A percentile compares a stretch with the other conserved stretches of the same genome.
These are phyloP conservation scores for Ceratocystis diversiconidia DNA, from an alignment of 2,329 filamentous ascomycete genomes.

Conservation along the genomic window DNA sequence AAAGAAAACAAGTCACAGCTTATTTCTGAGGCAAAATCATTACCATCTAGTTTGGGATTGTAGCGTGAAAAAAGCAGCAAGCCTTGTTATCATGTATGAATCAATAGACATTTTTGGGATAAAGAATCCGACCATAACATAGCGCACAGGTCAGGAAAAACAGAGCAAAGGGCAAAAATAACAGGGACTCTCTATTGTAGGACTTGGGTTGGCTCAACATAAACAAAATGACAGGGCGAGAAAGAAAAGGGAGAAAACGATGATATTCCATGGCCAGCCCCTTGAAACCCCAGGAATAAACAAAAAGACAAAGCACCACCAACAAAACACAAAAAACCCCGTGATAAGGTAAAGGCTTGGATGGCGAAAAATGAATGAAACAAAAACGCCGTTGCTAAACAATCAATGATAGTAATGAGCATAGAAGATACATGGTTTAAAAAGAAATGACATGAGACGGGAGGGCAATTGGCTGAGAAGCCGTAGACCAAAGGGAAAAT, in stretches of 20 bases:
- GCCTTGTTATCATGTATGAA: no score
- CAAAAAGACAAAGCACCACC: background rate
- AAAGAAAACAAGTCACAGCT: background rate
- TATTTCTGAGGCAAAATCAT: background rate
- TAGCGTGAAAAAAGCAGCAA: no score
- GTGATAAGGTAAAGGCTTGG: background rate
- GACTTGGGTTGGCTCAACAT: background rate
- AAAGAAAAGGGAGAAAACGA: background rate
- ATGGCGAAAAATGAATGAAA: background rate
- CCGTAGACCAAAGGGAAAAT: background rate
- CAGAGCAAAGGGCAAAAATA: background rate
- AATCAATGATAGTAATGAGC: background rate
- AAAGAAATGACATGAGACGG: background rate
- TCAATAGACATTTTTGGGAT: no score
- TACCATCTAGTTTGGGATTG: no score
- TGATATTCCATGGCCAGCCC: background rate
- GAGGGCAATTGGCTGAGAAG: background rate
- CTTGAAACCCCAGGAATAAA: background rate
- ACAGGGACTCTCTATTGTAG: background rate
- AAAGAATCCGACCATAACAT: no score
- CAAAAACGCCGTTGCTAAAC: slow-evolving; percentile 1
- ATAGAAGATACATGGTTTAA: background rate
- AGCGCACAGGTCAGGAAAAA: background rate
- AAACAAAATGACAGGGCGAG: background rate
- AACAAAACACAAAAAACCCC: background rate